phyloP scores from a whole-genome alignment of 306 rosid genomes.

The Quercus agrifolia region DNA sequence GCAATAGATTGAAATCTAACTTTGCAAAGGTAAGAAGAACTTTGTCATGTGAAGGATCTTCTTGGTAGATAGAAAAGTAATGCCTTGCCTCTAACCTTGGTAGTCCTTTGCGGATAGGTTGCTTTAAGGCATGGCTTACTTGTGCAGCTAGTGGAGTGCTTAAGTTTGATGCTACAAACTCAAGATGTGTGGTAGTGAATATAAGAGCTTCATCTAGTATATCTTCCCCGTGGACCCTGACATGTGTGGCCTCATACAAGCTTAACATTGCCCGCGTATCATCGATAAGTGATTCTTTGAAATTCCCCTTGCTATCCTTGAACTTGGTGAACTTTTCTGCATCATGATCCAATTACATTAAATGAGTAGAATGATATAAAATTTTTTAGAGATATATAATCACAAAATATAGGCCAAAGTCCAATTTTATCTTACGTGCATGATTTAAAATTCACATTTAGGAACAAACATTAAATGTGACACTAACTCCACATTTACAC shows the following conservation, averaged over 20 bases:
- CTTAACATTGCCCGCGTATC: not conserved
- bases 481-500: too few species aligned
- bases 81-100: conserved; percentile 14
- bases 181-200: not conserved
- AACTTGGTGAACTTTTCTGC: not conserved
- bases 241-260: conserved; percentile 11
- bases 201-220: conserved; percentile 8
- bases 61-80: conserved; percentile 10
- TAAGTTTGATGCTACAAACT: not conserved
- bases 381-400: too few species aligned
- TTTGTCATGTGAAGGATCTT: not conserved
- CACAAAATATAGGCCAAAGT: too few species aligned
- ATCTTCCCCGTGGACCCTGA: not conserved
- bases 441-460: too few species aligned
- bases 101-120: conserved; percentile 15
- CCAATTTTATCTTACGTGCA: too few species aligned
- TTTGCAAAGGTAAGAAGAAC: conserved; percentile 16
- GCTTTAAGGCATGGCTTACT: conserved; percentile 23
- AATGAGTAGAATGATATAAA: too few species aligned
- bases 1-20: conserved; percentile 28
- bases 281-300: not conserved
- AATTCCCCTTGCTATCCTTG: not conserved
- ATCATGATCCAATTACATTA: not conserved
- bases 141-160: conserved; percentile 19
- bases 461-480: too few species aligned